These are phyloP conservation scores for Phialemoniopsis sp. DNA, from an alignment of 2,329 filamentous ascomycete genomes.

Conservation along the genomic window DNA sequence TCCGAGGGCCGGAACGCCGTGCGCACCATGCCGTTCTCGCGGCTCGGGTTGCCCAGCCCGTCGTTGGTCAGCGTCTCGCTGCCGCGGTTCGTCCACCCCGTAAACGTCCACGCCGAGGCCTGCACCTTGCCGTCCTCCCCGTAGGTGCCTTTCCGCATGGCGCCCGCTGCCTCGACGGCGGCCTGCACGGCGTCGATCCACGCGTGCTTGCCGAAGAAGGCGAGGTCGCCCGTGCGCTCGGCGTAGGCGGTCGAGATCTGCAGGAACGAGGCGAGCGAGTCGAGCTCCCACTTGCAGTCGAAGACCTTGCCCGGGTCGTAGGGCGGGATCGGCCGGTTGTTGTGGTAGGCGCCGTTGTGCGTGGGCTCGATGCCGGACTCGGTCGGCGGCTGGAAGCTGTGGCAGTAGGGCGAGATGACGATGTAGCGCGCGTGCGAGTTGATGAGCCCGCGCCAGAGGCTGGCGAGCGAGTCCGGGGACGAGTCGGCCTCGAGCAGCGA, in stretches of 20 bases:
- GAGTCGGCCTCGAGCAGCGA: slow-evolving; percentile 55
- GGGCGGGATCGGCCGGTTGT: slow-evolving; percentile 54
- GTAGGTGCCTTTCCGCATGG: slow-evolving; percentile 68
- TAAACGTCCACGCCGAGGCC: slow-evolving; percentile 63
- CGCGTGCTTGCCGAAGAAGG: slow-evolving; percentile 49
- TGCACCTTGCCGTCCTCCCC: slow-evolving; percentile 47
- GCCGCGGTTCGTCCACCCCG: slow-evolving; percentile 63
- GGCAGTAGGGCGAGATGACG: slow-evolving; percentile 73
- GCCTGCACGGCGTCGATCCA: slow-evolving; percentile 70
- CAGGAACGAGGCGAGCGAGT: slow-evolving; percentile 84
- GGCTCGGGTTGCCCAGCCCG: slow-evolving; percentile 75
- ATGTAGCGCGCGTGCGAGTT: slow-evolving; percentile 69
- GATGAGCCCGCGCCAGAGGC: slow-evolving; percentile 66
- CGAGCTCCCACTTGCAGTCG: slow-evolving; percentile 90
- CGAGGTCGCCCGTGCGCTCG: slow-evolving; percentile 52
- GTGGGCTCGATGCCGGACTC: slow-evolving; percentile 63
- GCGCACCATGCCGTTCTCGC: slow-evolving; percentile 70
- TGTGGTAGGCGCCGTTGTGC: slow-evolving; percentile 52
- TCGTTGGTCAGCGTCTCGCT: slow-evolving; percentile 72
- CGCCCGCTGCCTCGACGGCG: slow-evolving; percentile 59
- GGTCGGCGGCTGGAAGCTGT: slow-evolving; percentile 81
- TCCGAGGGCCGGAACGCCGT: slow-evolving; percentile 82
- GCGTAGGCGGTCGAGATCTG: slow-evolving; percentile 76
- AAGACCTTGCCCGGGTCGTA: slow-evolving; percentile 70
- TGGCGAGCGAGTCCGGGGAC: slow-evolving; percentile 55